Conservation (phyloP, 768 basidiomycete species). For the Auricularia auricula-judae region DNA sequence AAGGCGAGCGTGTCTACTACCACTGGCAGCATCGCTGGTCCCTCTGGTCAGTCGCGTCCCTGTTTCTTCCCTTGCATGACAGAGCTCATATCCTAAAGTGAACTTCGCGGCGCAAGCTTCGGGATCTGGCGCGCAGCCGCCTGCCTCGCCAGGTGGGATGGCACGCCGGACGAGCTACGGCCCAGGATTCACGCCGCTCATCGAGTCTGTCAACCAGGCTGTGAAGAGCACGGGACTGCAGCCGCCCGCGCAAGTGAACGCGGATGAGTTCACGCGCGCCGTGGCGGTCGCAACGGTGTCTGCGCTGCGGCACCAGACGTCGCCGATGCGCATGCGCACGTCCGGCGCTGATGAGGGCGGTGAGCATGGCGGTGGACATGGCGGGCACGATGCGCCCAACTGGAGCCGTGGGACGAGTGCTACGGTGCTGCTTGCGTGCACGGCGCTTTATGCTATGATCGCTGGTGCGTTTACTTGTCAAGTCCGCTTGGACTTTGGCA, state of each 20-base stretch:
- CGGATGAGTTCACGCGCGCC: conserved; percentile 86
- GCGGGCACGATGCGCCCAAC: conserved; percentile 89
- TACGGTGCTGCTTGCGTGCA: conserved; percentile 81
- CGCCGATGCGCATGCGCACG: conserved; percentile 35
- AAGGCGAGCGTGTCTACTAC: conserved; percentile 35
- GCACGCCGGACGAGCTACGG: conserved; percentile 16
- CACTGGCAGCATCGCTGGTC: conserved; percentile 10
- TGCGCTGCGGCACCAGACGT: conserved; percentile 73
- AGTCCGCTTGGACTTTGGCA: no score
- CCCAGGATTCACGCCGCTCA: conserved; percentile 43
- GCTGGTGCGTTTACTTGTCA: conserved; percentile 53
- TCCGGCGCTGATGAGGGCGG: conserved; percentile 35
- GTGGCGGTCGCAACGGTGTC: conserved; percentile 91
- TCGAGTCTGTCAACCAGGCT: conserved; percentile 71
- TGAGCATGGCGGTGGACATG: conserved; percentile 40
- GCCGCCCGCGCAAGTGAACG: conserved; percentile 56
- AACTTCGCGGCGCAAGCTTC: background rate
- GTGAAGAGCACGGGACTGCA: conserved; percentile 50
- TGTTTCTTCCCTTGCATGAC: background rate
- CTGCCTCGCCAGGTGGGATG: conserved; percentile 9
- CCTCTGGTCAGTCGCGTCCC: background rate
- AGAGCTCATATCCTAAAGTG: background rate
- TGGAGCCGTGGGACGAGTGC: conserved; percentile 90
- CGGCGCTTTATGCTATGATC: conserved; percentile 86
- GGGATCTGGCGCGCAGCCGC: conserved; percentile 28